Evolutionary conservation across 805 yeast species (phyloP).

Genomic region (Kazachstania africana): DNA sequence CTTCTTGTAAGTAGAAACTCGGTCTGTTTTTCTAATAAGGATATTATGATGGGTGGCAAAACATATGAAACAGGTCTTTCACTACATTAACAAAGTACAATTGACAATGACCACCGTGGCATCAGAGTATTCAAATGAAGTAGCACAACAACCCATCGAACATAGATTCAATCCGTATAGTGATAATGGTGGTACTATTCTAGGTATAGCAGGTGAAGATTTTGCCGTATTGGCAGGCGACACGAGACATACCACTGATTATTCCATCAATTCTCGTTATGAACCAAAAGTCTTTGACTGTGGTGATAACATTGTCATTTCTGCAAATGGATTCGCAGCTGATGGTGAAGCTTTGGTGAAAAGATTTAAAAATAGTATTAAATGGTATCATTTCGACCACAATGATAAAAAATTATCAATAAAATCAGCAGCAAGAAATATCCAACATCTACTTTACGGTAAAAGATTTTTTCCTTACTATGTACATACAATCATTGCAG

Average conservation of each 20-base stretch:
- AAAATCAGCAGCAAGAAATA: conserved; percentile 74
- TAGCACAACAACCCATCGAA: conserved; percentile 57
- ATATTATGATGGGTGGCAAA: not conserved
- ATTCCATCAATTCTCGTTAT: conserved; percentile 83
- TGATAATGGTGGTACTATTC: conserved; percentile 93
- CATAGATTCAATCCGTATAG: conserved; percentile 88
- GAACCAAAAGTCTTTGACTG: conserved; percentile 82
- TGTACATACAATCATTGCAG: conserved; percentile 89
- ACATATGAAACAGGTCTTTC: not conserved
- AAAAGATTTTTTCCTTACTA: conserved; percentile 95
- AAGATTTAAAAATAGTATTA: conserved; percentile 48
- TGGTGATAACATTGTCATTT: conserved; percentile 77
- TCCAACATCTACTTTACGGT: conserved; percentile 82
- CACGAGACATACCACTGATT: conserved; percentile 93
- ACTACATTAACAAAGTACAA: not conserved
- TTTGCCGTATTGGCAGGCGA: conserved; percentile 96
- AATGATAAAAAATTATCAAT: conserved; percentile 54
- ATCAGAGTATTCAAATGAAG: conserved; percentile 54
- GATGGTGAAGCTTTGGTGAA: conserved; percentile 81
- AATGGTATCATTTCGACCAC: conserved; percentile 91
- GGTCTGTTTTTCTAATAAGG: no score
- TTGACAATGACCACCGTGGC: conserved; percentile 39
- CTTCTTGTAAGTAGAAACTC: no score
- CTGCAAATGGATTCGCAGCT: conserved; percentile 95
- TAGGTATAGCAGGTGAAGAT: conserved; percentile 96